A percentile compares a stretch with the other conserved stretches of the same genome.
Evolutionary conservation across 441 rosid genomes (phyloP).

Genomic region (Metrosideros polymorpha): DNA sequence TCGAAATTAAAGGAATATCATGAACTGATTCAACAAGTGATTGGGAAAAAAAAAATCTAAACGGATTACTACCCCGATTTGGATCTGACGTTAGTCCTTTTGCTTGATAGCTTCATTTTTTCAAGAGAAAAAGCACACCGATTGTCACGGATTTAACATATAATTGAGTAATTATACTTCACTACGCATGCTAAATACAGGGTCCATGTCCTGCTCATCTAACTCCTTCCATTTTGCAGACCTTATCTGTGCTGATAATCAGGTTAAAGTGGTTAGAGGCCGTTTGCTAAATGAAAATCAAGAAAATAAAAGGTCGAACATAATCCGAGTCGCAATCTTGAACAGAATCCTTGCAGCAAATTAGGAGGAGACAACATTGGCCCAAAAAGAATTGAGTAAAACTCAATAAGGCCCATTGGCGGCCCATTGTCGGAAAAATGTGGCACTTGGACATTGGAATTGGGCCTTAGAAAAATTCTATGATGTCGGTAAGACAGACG

Average conservation of each 20-base stretch:
- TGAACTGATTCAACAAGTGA: neutral
- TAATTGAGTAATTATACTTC: neutral
- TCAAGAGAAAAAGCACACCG: neutral
- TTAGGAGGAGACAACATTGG: neutral
- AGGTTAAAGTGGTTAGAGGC: too few relatives aligned
- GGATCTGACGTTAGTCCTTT: accelerated
- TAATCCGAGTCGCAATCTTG: neutral
- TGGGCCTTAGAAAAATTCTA: neutral
- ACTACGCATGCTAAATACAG: neutral
- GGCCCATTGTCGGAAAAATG: neutral
- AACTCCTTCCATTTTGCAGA: neutral
- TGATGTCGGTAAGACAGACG: neutral
- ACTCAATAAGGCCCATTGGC: neutral
- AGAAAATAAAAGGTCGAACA: neutral
- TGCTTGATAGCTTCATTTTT: neutral
- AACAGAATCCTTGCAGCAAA: neutral
- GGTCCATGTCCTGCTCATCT: neutral
- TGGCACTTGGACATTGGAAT: neutral
- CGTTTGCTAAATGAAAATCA: neutral
- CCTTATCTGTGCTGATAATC: neutral
- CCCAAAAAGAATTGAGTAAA: neutral
- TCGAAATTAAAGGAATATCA: neutral
- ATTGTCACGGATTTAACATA: neutral
- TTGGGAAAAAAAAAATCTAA: neutral
- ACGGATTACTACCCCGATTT: neutral